phyloP scores from a whole-genome alignment of 805 yeast species.

The Diddensiella transvaalensis region DNA sequence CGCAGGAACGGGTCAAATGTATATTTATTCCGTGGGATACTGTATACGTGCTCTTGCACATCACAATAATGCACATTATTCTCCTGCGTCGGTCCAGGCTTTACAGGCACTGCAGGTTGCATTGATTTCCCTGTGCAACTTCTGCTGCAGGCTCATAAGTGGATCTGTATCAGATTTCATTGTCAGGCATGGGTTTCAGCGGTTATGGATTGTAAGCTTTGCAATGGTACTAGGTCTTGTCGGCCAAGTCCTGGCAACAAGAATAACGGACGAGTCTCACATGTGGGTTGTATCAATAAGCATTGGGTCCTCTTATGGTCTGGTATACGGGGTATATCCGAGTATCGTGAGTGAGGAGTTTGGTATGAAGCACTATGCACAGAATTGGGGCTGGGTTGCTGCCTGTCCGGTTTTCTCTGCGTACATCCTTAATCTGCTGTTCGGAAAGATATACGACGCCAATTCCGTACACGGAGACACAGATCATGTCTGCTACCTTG shows the following conservation, averaged over 20 bases:
- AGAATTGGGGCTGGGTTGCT: constrained; percentile 69
- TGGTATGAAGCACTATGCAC: constrained; percentile 63
- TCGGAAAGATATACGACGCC: constrained; percentile 62
- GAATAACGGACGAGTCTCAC: constrained; percentile 28
- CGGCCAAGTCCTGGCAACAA: constrained; percentile 49
- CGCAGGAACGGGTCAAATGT: constrained; percentile 70
- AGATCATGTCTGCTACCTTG: constrained; percentile 16
- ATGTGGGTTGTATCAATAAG: constrained; percentile 51
- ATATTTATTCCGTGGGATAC: constrained; percentile 69
- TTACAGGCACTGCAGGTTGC: constrained; percentile 72
- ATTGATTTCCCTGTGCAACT: constrained; percentile 60
- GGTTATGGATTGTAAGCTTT: constrained; percentile 53
- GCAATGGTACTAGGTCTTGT: constrained; percentile 47
- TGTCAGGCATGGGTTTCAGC: constrained; percentile 42
- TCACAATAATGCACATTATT: constrained; percentile 10
- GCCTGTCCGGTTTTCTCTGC: constrained; percentile 63
- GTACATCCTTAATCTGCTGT: constrained; percentile 53
- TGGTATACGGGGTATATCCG: constrained; percentile 67
- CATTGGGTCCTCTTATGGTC: constrained; percentile 72
- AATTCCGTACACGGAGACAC: constrained; percentile 24
- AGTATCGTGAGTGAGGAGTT: constrained; percentile 65
- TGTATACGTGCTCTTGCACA: constrained; percentile 49
- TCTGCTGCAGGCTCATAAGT: constrained; percentile 58
- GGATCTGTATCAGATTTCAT: constrained; percentile 63
- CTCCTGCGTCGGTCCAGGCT: constrained; percentile 34